A percentile compares a stretch with the other conserved stretches of the same genome.
Evolutionary conservation across 2,329 filamentous ascomycete species (phyloP).

Genomic region (Nemania diffusa): DNA sequence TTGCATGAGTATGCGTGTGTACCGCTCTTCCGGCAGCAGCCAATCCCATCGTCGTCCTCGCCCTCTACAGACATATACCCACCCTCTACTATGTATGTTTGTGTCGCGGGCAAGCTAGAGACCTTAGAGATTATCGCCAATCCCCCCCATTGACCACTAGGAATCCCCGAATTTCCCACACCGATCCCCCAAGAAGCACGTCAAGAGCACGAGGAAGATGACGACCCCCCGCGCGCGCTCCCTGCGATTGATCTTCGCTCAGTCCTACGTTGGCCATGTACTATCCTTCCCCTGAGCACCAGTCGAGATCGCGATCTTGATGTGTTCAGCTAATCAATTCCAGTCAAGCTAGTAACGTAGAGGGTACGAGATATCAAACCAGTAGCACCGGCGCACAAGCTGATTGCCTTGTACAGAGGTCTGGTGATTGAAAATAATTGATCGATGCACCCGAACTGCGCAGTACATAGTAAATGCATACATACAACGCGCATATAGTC

Average conservation of each 20-base stretch:
- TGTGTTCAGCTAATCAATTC: slow-evolving; percentile 16
- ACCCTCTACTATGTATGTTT: slow-evolving; percentile 24
- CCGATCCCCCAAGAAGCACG: no score
- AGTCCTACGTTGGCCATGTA: slow-evolving; percentile 36
- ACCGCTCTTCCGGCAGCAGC: slow-evolving; percentile 26
- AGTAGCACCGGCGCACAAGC: not conserved
- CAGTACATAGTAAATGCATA: no score
- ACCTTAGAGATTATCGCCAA: slow-evolving; percentile 17
- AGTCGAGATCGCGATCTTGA: slow-evolving; percentile 31
- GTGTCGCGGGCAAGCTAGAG: slow-evolving; percentile 32
- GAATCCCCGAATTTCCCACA: slow-evolving; percentile 28
- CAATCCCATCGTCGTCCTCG: slow-evolving; percentile 35
- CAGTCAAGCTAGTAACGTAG: slow-evolving; percentile 4
- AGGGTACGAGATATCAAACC: not conserved
- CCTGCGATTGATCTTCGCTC: slow-evolving; percentile 33
- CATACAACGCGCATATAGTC: slow-evolving; percentile 3
- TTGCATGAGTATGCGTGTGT: not conserved
- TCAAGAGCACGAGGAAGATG: slow-evolving; percentile 30
- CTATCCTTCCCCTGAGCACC: slow-evolving; percentile 28
- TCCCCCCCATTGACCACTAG: slow-evolving; percentile 36
- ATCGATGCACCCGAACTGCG: not conserved
- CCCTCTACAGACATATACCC: slow-evolving; percentile 29
- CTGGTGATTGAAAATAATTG: slow-evolving; percentile 8
- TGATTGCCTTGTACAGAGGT: slow-evolving; percentile 18
- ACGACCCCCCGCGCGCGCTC: slow-evolving; percentile 8